These are phyloP conservation scores for Didymosphaeria variabile DNA, from an alignment of 2,329 filamentous ascomycete genomes.

Conservation along the genomic window DNA sequence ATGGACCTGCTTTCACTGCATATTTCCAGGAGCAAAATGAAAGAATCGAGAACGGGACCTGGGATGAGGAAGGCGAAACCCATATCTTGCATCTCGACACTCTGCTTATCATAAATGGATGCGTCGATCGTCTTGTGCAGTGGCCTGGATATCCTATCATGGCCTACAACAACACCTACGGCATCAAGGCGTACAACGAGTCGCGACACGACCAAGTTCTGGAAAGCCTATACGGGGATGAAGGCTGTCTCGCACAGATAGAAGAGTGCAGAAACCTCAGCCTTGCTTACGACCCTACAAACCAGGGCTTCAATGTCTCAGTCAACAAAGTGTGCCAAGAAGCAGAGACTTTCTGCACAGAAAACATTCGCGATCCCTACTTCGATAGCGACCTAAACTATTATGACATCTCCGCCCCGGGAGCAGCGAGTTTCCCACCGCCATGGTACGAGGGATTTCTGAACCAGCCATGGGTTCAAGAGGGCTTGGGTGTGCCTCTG, in stretches of 20 bases:
- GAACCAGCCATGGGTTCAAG: conserved; percentile 65
- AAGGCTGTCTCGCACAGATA: conserved; percentile 65
- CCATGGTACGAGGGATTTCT: conserved; percentile 64
- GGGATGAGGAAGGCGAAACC: conserved; percentile 44
- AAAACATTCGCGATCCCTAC: conserved; percentile 58
- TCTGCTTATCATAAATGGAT: conserved; percentile 65
- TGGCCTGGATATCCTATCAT: conserved; percentile 59
- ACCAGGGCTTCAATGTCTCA: conserved; percentile 48
- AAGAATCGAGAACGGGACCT: conserved; percentile 55
- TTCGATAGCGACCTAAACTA: conserved; percentile 58
- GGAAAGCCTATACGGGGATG: conserved; percentile 54
- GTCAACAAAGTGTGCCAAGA: conserved; percentile 54
- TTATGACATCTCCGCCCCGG: conserved; percentile 65
- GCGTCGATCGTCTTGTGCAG: conserved; percentile 61
- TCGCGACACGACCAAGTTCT: conserved; percentile 58
- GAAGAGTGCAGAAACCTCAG: conserved; percentile 60
- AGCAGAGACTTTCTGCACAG: conserved; percentile 57
- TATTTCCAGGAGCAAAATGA: conserved; percentile 68
- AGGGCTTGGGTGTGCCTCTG: conserved; percentile 66
- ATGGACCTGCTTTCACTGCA: conserved; percentile 64
- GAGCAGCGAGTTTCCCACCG: conserved; percentile 52
- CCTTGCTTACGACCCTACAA: conserved; percentile 59
- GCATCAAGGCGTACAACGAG: conserved; percentile 61
- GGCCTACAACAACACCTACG: conserved; percentile 68
- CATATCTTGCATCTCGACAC: conserved; percentile 58